Base-by-base conservation (phyloP, 257 asterid species). In the Gentiana dahurica region DNA sequence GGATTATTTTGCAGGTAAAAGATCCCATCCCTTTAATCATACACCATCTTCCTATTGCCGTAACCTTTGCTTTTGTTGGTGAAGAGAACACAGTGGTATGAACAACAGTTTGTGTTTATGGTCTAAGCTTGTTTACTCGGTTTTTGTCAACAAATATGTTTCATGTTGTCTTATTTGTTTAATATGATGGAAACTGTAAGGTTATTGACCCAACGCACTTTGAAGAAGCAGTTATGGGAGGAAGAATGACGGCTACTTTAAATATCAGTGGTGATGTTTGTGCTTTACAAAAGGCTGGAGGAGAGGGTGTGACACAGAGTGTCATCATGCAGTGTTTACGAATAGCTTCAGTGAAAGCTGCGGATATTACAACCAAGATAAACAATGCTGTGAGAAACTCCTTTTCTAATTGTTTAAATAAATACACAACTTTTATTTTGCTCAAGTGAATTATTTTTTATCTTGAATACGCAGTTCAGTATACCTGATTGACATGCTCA, bases 201-300 rank as follows among this genome's bases (percentile, higher is more conserved):
- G 77, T 88, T 49, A 66, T 92, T 58, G 99, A 92, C 71, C 99
- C 99, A 48, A 79, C 95, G 12, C 86, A 92, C 67, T 73, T 78
- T 50, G 97, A 92, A 81, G 99, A 88, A 74, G 93, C 84, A 61
- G 78, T 92, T 62, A 83, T 85, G 93, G 86, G 95, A 64, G 97
- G 95, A 73, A 85, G 79, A 69, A 64, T 92, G 81, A 85, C 99
- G 49, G 86, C 84, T 49, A 88, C 93, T 36, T 68, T 88, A 49
- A 92, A 85, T 73, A 66, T 85, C 51, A 79, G 84, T 64, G 97
- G 97, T 24, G 95, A 92, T 11, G 75, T 88, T 50, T 92, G 98
- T 67, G 84, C 98, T 50, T 78, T 88, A 64, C 98, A 92, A 61
- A 92, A 92, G 70, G 94, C 94, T 63, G 98, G 98, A 66, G 95